A percentile compares a stretch with the other conserved stretches of the same genome.
Evolutionary conservation across 2,329 filamentous ascomycete species (phyloP).

Genomic region (Scortechinia acanthostroma): DNA sequence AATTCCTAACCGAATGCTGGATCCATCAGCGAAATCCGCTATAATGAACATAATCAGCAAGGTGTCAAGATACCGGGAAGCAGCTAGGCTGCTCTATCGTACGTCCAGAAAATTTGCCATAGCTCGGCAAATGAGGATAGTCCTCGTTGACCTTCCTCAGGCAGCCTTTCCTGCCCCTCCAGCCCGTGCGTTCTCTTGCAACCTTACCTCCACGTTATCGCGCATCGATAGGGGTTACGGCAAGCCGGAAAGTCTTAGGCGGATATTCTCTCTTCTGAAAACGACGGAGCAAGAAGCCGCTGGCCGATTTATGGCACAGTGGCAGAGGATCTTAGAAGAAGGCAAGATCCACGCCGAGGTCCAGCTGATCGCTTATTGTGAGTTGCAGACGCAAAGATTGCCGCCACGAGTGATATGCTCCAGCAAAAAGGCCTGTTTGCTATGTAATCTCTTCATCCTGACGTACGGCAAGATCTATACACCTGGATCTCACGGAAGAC

Average conservation of each 20-base stretch:
- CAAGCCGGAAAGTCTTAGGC: neutral
- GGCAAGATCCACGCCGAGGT: slow-evolving; percentile 40
- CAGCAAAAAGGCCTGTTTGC: slow-evolving; percentile 40
- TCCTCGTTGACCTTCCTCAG: slow-evolving; percentile 15
- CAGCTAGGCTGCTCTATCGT: slow-evolving; percentile 19
- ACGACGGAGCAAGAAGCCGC: slow-evolving; percentile 3
- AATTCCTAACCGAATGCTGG: slow-evolving; percentile 12
- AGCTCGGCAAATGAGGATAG: slow-evolving; percentile 15
- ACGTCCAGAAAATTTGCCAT: slow-evolving; percentile 17
- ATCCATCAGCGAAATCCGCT: slow-evolving; percentile 6
- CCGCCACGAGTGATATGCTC: slow-evolving; percentile 34
- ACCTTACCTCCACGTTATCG: neutral
- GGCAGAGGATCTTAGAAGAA: slow-evolving; percentile 8
- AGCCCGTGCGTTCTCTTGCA: slow-evolving; percentile 7
- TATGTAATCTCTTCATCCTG: slow-evolving; percentile 36
- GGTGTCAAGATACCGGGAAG: slow-evolving; percentile 24
- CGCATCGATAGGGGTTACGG: neutral
- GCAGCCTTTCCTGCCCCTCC: slow-evolving; percentile 11
- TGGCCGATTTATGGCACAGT: slow-evolving; percentile 6
- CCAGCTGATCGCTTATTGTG: slow-evolving; percentile 34
- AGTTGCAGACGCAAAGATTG: slow-evolving; percentile 13
- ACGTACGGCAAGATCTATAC: slow-evolving; percentile 29
- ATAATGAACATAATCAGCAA: slow-evolving; percentile 22
- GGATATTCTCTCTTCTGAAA: slow-evolving; percentile 2
- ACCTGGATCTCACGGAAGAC: slow-evolving; percentile 28